These are phyloP conservation scores for Venustampulla echinocandica DNA, from an alignment of 495 filamentous ascomycete genomes.

Conservation along the genomic window DNA sequence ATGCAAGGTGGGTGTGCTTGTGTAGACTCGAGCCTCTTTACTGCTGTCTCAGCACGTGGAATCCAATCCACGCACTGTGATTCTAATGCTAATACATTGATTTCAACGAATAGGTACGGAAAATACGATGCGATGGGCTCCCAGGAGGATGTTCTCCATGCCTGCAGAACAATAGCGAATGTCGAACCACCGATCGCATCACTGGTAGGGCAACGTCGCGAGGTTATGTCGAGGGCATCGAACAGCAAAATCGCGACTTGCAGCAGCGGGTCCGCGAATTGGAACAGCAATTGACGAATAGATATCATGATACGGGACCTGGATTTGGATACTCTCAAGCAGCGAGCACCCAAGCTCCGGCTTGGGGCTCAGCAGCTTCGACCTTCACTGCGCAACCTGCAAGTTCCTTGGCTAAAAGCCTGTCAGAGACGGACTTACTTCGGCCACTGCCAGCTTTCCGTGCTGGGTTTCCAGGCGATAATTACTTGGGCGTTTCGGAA, in stretches of 20 bases:
- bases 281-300: conserved; percentile 32
- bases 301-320: conserved; percentile 11
- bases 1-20: conserved; percentile 64
- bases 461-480: conserved; percentile 49
- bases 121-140: conserved; percentile 73
- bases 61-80: too few relatives aligned
- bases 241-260: conserved; percentile 48
- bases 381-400: conserved; percentile 7
- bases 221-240: conserved; percentile 60
- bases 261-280: conserved; percentile 40
- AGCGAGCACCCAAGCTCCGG: neutral
- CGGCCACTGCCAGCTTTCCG: conserved; percentile 41
- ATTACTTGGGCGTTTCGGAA: conserved; percentile 63
- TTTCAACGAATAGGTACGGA: conserved; percentile 51
- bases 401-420: conserved; percentile 20
- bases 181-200: conserved; percentile 77
- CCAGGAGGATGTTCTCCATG: conserved; percentile 69
- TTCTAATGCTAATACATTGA: neutral
- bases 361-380: conserved; percentile 13
- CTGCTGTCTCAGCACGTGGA: conserved; percentile 3
- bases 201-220: conserved; percentile 73
- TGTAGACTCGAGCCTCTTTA: too few relatives aligned
- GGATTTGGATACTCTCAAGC: conserved; percentile 12
- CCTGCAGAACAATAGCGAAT: conserved; percentile 58
- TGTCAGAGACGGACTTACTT: conserved; percentile 33